Evolutionary conservation across 352 stramenopile genomes (phyloP).

Genomic region (Pythium scleroteichum): DNA sequence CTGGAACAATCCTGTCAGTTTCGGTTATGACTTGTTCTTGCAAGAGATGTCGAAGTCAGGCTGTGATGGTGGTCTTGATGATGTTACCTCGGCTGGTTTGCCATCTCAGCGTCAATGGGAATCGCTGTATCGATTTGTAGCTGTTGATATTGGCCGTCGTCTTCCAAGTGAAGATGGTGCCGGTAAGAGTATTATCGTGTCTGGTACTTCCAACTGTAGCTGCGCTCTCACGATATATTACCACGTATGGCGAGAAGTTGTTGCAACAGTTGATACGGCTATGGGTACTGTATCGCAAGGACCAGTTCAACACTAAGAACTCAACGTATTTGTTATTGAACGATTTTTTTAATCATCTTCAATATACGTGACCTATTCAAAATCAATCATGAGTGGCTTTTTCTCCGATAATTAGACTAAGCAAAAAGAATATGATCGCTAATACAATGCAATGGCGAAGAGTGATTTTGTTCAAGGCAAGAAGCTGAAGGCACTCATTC

Average conservation of each 20-base stretch:
- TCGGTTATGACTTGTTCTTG: slow-evolving; percentile 33
- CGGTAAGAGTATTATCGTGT: slow-evolving; percentile 26
- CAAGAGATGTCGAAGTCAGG: slow-evolving; percentile 32
- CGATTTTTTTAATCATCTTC: slow-evolving; percentile 21
- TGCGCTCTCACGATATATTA: slow-evolving; percentile 28
- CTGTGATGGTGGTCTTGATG: slow-evolving; percentile 29
- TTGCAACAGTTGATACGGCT: slow-evolving; percentile 25
- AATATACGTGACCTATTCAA: slow-evolving; percentile 27
- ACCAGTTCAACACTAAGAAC: slow-evolving; percentile 23
- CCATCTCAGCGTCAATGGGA: slow-evolving; percentile 28
- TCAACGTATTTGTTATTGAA: slow-evolving; percentile 17
- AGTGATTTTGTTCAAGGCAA: slow-evolving; percentile 27
- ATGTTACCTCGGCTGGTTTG: slow-evolving; percentile 19
- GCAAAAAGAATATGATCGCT: slow-evolving; percentile 30
- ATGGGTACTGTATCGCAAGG: slow-evolving; percentile 30
- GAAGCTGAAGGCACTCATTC: slow-evolving; percentile 22
- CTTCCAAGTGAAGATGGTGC: slow-evolving; percentile 29
- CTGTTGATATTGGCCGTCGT: slow-evolving; percentile 34
- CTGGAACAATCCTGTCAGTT: slow-evolving; percentile 25
- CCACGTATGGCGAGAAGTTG: slow-evolving; percentile 28
- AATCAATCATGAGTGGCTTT: slow-evolving; percentile 25
- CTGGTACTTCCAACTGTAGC: slow-evolving; percentile 23
- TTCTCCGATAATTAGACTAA: slow-evolving; percentile 30
- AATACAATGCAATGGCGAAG: slow-evolving; percentile 23
- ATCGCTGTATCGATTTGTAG: slow-evolving; percentile 27